Percentiles rank a stretch among this genome's conserved stretches.
Conservation (phyloP, 257 asterid species). For the Cinchona pubescens region DNA sequence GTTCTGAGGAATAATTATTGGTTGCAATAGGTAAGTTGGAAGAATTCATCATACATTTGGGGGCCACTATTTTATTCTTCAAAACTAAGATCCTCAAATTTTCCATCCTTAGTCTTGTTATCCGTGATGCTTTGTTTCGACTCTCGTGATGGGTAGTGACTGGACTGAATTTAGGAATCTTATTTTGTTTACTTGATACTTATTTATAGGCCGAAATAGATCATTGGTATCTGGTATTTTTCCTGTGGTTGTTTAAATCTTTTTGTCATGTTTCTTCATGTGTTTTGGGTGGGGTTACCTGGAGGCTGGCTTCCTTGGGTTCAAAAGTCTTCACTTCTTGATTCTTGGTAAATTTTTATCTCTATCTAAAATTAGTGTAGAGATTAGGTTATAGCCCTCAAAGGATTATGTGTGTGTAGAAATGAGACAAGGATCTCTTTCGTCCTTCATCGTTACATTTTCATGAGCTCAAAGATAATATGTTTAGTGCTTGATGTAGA, state of each 20-base stretch:
- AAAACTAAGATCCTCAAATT: too few relatives aligned
- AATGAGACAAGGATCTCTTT: background rate
- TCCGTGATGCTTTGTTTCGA: too few relatives aligned
- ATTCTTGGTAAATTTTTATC: too few relatives aligned
- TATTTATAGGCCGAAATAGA: background rate
- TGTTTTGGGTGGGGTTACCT: too few relatives aligned
- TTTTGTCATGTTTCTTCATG: too few relatives aligned
- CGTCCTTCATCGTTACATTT: background rate
- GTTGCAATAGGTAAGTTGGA: background rate
- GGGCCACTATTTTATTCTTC: background rate
- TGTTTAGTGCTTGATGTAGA: background rate
- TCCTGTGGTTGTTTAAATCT: background rate
- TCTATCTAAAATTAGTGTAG: too few relatives aligned
- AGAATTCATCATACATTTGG: background rate
- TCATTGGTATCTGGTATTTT: background rate
- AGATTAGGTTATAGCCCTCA: too few relatives aligned
- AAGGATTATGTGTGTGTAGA: background rate
- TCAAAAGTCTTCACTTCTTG: too few relatives aligned
- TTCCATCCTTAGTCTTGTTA: too few relatives aligned
- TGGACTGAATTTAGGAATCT: background rate
- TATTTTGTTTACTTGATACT: background rate
- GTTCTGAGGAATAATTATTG: too few relatives aligned
- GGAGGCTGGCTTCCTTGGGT: too few relatives aligned
- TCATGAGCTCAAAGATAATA: background rate
- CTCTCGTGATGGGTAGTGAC: background rate